Evolutionary conservation across 176 grass and related monocot species (phyloP).

Genomic region (Oryza rufipogon): DNA sequence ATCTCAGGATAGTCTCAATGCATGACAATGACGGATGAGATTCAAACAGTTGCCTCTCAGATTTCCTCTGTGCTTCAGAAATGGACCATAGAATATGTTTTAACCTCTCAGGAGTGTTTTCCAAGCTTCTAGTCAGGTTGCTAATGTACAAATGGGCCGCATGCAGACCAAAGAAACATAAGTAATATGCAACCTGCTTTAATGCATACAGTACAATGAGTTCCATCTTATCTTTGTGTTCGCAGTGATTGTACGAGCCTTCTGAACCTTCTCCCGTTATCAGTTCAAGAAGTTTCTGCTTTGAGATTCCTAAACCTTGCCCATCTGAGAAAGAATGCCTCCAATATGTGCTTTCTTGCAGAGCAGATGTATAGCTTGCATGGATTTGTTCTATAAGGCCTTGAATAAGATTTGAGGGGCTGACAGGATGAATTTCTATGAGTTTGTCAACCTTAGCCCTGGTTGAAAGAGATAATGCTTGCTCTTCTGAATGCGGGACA

Average conservation of each 20-base stretch:
- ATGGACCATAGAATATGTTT: constrained; percentile 56
- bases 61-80: constrained; percentile 48
- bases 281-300: constrained; percentile 61
- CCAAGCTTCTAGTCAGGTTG: constrained; percentile 56
- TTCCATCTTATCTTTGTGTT: constrained; percentile 51
- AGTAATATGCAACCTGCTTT: constrained; percentile 73
- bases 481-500: constrained; percentile 43
- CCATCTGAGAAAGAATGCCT: constrained; percentile 39
- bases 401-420: constrained; percentile 56
- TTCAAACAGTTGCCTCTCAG: constrained; percentile 45
- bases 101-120: constrained; percentile 54
- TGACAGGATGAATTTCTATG: constrained; percentile 66
- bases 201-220: constrained; percentile 64
- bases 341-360: constrained; percentile 57
- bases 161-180: constrained; percentile 81
- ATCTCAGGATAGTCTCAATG: constrained; percentile 58
- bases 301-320: constrained; percentile 60
- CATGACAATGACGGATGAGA: constrained; percentile 66
- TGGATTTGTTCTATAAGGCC: constrained; percentile 53
- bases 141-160: constrained; percentile 64
- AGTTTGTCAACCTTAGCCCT: constrained; percentile 33
- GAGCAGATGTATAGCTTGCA: constrained; percentile 50
- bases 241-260: constrained; percentile 26
- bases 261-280: constrained; percentile 55
- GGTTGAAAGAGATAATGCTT: constrained; percentile 40